A percentile compares a stretch with the other conserved stretches of the same genome.
Conservation (phyloP, 2,329 filamentous ascomycete genomes). For the Fusarium mundagurra region DNA sequence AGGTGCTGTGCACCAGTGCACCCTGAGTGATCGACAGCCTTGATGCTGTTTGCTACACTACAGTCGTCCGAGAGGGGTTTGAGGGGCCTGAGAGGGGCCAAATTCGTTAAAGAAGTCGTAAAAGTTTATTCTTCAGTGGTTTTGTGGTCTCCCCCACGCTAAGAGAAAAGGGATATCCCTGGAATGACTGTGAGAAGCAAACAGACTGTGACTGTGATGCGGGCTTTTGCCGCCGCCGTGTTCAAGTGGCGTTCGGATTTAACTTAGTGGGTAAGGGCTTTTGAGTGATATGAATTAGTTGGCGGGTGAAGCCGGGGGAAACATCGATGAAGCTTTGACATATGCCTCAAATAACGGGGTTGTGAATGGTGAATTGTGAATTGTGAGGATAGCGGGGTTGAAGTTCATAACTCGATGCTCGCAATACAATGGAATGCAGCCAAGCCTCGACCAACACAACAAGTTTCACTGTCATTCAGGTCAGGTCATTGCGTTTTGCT, state of each 20-base stretch:
- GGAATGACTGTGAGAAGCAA: slow-evolving; percentile 3
- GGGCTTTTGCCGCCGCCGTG: background rate
- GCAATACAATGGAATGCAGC: background rate
- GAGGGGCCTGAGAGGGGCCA: slow-evolving; percentile 26
- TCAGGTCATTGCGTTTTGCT: background rate
- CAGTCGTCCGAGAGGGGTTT: slow-evolving; percentile 16
- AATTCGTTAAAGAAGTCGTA: slow-evolving; percentile 6
- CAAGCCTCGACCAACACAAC: background rate
- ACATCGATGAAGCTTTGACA: slow-evolving; percentile 3
- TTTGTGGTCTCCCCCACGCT: slow-evolving; percentile 13
- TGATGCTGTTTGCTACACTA: slow-evolving; percentile 8
- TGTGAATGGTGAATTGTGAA: background rate
- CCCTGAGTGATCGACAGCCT: slow-evolving; percentile 30
- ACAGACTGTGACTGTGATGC: background rate
- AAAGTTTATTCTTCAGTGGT: slow-evolving; percentile 9
- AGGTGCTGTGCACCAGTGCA: slow-evolving; percentile 56
- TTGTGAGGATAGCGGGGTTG: background rate
- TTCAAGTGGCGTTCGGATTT: slow-evolving; percentile 3
- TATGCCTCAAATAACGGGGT: slow-evolving; percentile 10
- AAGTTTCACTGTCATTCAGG: background rate
- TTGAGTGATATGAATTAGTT: background rate
- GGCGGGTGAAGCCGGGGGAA: slow-evolving; percentile 7
- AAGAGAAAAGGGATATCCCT: slow-evolving; percentile 28
- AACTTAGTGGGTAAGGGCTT: slow-evolving; percentile 13
- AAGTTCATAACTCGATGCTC: background rate